Evolutionary conservation across 2,329 filamentous ascomycete species (phyloP), one percentile per base, ranked within the genome.

Genomic region (Phialophora expanda): DNA sequence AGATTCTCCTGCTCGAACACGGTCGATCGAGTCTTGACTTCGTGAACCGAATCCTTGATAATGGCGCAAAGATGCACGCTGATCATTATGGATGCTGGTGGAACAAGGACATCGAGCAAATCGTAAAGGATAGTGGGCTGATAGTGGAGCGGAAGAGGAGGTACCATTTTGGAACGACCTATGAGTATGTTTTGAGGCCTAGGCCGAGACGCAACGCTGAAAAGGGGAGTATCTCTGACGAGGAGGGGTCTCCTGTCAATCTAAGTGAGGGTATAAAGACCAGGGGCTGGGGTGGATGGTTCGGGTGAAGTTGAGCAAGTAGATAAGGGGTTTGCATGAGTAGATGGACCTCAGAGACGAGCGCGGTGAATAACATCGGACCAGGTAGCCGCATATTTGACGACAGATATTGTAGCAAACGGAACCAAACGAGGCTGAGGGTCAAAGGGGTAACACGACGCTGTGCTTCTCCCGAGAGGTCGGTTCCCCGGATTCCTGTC

Each of bases 21-120:
- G 82, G 82, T 17, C 75, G 80, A 34, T 81, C 81, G 28, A 67
- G 80, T 64, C 82, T 82, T 66, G 74, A 71, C 26, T 82, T 80
- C 79, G 44, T 83, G 68, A 84, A 84, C 73, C 72, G 73, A 4
- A 74, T 82, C 12, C 71, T 84, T 62, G 82, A 84, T 69, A 80
- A 79, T 57, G 72, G 80, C 62, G 82, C 82, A 2, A 75, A 80
- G 4, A 75, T 77, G 46, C 82, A 84, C 74, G 82, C 82, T 38
- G 75, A 82, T 68, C 75, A 77, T n/a, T 80, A 83, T 74, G 82
- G 82, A 17, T 84, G 82, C 72, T 84, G 82, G 82, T 83, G 79
- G 77, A 84, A 84, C 73, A 77, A 81, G 46, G 82, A 84, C 76
- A 82, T 84, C 55, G 80, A 79, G 38, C 74, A 76, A 62, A 79